phyloP scores from a whole-genome alignment of 495 filamentous ascomycete genomes.

The Penicillium antarcticum region DNA sequence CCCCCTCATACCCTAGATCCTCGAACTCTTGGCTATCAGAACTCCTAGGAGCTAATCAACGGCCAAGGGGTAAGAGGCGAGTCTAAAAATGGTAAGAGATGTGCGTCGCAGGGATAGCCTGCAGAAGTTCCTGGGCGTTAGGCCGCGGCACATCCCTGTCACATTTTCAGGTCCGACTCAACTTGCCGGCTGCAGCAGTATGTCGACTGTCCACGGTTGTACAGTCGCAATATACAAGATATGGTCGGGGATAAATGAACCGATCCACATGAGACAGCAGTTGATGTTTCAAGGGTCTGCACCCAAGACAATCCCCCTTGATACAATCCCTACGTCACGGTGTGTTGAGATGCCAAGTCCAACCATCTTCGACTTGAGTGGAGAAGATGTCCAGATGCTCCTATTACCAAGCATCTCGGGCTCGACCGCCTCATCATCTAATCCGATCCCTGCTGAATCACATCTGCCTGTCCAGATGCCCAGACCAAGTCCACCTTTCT shows the following conservation, averaged over 20 bases:
- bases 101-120: not conserved
- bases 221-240: not conserved
- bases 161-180: not conserved
- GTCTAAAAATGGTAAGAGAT: slow-evolving; percentile 2
- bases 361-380: not conserved
- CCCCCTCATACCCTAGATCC: not conserved
- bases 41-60: not conserved
- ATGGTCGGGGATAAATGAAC: not conserved
- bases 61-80: not conserved
- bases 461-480: not conserved
- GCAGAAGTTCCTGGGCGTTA: not conserved
- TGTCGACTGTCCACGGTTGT: not conserved
- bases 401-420: slow-evolving; percentile 23
- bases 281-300: not conserved
- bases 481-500: no score
- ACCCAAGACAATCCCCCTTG: not conserved
- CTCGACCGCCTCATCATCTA: slow-evolving; percentile 16
- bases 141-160: not conserved
- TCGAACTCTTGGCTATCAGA: slow-evolving; percentile 3
- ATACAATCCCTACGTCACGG: not conserved
- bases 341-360: slow-evolving; percentile 2
- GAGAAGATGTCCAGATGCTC: slow-evolving; percentile 3
- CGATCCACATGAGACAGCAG: not conserved
- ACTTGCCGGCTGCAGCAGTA: no score
- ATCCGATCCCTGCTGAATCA: not conserved